Evolutionary conservation across 2,329 filamentous ascomycete species (phyloP), one percentile per base, ranked within the genome.

Genomic region (Chaetomiaceae sp.): DNA sequence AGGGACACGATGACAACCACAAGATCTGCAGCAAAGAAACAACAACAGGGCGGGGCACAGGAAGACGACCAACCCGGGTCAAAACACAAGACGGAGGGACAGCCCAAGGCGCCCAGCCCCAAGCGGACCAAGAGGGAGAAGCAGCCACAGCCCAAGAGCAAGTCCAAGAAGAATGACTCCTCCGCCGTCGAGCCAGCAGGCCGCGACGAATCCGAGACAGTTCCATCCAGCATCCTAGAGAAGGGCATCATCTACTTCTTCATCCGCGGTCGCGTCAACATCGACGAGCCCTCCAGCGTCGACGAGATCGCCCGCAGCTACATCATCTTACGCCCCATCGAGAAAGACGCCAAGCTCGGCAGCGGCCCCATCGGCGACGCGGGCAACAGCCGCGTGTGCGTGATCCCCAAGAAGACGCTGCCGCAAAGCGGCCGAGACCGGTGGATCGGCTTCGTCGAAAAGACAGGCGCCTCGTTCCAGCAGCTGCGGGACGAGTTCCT

Each of bases 191-290:
- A 67, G 18, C 58, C 64, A 6, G 54, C 61, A 11, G 60, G 59
- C n/a, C 66, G 66, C 27, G 48, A 63, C 4, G 58, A 57, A 14
- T 46, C 46, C 1, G 58, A 59, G n/a, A 42, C 47, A 1, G 60
- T 71, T 1, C 68, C 72, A 0, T 70, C 75, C 0, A 74, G 58
- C 40, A 80, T 95, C 19, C 73, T 94, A 2, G 89, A 96, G 60
- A 95, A 93, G 59, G 89, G 89, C 3, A 77, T 93, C 56, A 82
- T 95, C 56, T 95, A 95, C 71, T 95, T 95, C 74, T 94, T 95
- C 71, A 84, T 85, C 58, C 83, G 89, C 15, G 81, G 81, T 7
- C 82, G 88, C 11, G 86, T 95, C 30, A 79, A 80, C 41, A 74
- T 86, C 20, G 78, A 88, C 4, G 74, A 86, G 6, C 83, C 88